A percentile compares a stretch with the other conserved stretches of the same genome.
phyloP scores from a whole-genome alignment of 306 rosid genomes.

The Pyrus betulifolia region DNA sequence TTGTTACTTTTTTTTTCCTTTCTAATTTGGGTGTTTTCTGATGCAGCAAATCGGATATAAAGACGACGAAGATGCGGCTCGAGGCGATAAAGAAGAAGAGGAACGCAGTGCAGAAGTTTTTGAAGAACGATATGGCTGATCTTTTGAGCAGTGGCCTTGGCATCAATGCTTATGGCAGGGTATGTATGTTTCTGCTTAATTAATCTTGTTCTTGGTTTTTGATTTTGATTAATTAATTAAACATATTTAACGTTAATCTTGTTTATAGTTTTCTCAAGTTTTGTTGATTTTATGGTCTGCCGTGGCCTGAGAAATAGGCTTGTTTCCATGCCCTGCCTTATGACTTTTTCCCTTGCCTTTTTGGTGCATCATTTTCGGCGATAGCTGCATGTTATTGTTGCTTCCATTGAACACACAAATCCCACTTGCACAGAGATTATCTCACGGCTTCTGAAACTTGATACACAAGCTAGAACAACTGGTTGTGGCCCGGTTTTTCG shows the following conservation, averaged over 20 bases:
- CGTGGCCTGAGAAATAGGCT: not conserved
- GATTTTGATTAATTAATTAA: not conserved
- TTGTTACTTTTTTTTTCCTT: slow-evolving; percentile 5
- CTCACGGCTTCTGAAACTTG: not conserved
- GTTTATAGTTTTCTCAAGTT: not conserved
- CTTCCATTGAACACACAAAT: not conserved
- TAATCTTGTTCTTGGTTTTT: not conserved
- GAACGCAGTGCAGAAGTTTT: slow-evolving; percentile 36
- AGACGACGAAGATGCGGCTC: slow-evolving; percentile 33
- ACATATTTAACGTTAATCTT: not conserved
- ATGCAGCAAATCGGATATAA: slow-evolving; percentile 49
- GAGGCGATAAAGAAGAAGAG: slow-evolving; percentile 44
- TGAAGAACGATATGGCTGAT: slow-evolving; percentile 58
- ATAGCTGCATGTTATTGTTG: not conserved
- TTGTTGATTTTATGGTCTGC: not conserved
- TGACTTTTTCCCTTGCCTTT: not conserved
- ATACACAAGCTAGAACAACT: not conserved
- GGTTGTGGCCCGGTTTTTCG: not conserved
- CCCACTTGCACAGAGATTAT: not conserved
- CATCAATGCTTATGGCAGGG: slow-evolving; percentile 63
- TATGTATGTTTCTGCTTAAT: slow-evolving; percentile 13
- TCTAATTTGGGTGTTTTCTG: not conserved
- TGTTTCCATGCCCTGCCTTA: not conserved
- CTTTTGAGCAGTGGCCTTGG: slow-evolving; percentile 53
- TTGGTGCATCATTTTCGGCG: not conserved